phyloP scores from a whole-genome alignment of 495 filamentous ascomycete genomes.

The Lepidopterella palustris region DNA sequence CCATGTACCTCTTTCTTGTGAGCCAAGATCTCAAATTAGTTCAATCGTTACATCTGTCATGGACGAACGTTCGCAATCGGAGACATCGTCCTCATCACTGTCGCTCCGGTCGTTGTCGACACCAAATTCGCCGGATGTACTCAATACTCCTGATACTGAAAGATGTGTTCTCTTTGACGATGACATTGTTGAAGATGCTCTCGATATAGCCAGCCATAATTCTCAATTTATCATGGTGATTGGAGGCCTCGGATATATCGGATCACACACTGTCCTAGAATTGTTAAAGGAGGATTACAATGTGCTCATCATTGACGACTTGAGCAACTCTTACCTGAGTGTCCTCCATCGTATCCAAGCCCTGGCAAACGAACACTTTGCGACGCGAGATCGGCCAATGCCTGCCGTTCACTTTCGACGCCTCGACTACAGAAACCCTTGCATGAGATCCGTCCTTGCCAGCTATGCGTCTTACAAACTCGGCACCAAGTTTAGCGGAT shows the following conservation, averaged over 20 bases:
- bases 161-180: conserved; percentile 31
- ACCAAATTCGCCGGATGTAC: conserved; percentile 12
- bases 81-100: conserved; percentile 16
- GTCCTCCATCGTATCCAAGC: conserved; percentile 49
- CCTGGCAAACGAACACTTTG: conserved; percentile 47
- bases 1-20: conserved; percentile 8
- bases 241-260: conserved; percentile 62
- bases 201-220: conserved; percentile 20
- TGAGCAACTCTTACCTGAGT: conserved; percentile 52
- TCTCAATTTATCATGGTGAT: conserved; percentile 49
- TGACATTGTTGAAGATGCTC: conserved; percentile 26
- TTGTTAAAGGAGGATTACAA: conserved; percentile 56
- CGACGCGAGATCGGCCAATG: conserved; percentile 31
- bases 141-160: conserved; percentile 29
- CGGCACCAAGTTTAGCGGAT: neutral
- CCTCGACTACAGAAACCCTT: conserved; percentile 48
- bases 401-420: conserved; percentile 50
- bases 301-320: conserved; percentile 58
- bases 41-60: conserved; percentile 5
- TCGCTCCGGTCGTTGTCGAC: conserved; percentile 23
- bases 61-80: conserved; percentile 13
- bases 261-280: conserved; percentile 58
- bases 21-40: neutral
- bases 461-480: conserved; percentile 18
- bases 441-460: conserved; percentile 28